phyloP scores from a whole-genome alignment of 2,329 filamentous ascomycete genomes.

The Capronia epimyces region DNA sequence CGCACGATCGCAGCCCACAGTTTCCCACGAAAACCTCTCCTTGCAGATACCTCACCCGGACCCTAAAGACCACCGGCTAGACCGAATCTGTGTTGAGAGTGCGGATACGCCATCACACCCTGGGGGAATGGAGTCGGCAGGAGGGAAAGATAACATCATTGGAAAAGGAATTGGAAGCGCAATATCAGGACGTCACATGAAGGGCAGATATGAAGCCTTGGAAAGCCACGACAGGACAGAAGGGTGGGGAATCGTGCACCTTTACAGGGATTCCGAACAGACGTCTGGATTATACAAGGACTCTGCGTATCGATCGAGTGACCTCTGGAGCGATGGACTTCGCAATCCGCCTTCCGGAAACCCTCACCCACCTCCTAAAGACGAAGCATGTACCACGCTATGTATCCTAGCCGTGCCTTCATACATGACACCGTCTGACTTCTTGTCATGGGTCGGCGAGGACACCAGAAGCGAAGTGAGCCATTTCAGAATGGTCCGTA shows the following conservation, averaged over 20 bases:
- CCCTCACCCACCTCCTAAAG: conserved; percentile 30
- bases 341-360: conserved; percentile 15
- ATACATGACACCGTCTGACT: conserved; percentile 85
- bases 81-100: conserved; percentile 69
- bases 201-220: conserved; percentile 69
- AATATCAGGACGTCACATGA: conserved; percentile 67
- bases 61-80: conserved; percentile 69
- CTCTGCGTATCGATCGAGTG: conserved; percentile 30
- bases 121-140: conserved; percentile 7
- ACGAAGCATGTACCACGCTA: conserved; percentile 74
- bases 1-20: conserved; percentile 5
- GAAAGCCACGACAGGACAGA: conserved; percentile 68
- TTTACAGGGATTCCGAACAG: conserved; percentile 82
- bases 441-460: conserved; percentile 86
- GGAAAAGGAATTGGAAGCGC: conserved; percentile 48
- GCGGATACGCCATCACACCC: conserved; percentile 58
- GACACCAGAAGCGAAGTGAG: conserved; percentile 79
- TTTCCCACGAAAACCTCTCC: background rate
- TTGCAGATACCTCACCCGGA: conserved; percentile 29
- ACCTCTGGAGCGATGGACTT: conserved; percentile 26
- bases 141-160: conserved; percentile 36
- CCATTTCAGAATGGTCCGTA: conserved; percentile 92
- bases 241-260: conserved; percentile 80
- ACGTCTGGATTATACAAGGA: conserved; percentile 57
- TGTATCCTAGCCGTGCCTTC: conserved; percentile 93